Evolutionary conservation across 2,329 filamentous ascomycete genomes (phyloP), one percentile per base, ranked within the genome.

Genomic region (Cytospora schulzeri): DNA sequence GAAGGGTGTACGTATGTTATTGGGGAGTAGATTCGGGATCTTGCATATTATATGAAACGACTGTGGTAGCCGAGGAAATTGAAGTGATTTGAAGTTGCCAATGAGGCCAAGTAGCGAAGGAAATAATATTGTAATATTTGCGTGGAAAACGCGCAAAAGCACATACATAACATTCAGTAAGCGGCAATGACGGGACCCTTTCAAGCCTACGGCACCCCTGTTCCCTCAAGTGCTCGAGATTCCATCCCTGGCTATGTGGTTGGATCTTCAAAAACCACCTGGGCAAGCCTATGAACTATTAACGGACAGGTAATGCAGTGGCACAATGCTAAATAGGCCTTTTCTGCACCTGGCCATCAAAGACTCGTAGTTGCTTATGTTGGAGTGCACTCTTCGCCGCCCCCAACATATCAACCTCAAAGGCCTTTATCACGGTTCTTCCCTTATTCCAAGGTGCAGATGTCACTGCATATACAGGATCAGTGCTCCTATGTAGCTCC

Each of bases 1-100:
- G 77, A 84, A 66, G 89, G 89, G 0, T 91, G 89, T 73, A 90
- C 86, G 3, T 89, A 88, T 76, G 86, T 88, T 11, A 85, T 87
- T 71, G 85, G 87, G 56, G 85, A 88, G 76, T 86, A 33, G 35
- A 4, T 14, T 11, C 9, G 41, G 8, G 8, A 12, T 22, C 41
- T 8, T 48, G n/a, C n/a, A 48, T 48, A 22, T 19, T 7, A 19
- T 19, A 17, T 8, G 38, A 17, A n/a, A 19, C 5, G 6, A 15
- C 33, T 5, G 33, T 5, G 29, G 29, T 9, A 31, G 29, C 29
- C 29, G 9, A 31, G 29, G 29, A 5, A 31, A 5, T 31, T 9
- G 29, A 31, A 31, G 29, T 31, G 9, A 31, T 31, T 31, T 9
- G 29, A 31, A 31, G 29, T 31, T 5, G 29, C 29, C n/a, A n/a